These are phyloP conservation scores for Tricholoma hemisulphureum DNA, from an alignment of 768 basidiomycete genomes.

Conservation along the genomic window DNA sequence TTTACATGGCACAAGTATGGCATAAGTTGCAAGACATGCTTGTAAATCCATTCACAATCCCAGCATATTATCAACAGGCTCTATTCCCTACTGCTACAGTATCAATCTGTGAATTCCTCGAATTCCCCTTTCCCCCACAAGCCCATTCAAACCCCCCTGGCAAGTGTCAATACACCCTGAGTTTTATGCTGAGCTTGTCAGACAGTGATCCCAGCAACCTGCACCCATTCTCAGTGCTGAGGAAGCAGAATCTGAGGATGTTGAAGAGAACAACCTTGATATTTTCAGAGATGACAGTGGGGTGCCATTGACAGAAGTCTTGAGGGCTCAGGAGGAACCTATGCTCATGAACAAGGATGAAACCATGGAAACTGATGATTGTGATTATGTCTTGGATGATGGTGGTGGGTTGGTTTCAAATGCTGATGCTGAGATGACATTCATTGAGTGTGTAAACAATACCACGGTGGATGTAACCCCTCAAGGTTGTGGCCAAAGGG, in stretches of 20 bases:
- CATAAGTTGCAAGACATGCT: background rate
- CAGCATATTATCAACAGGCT: background rate
- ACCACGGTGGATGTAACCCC: background rate
- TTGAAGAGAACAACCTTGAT: constrained; percentile 1
- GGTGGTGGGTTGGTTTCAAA: background rate
- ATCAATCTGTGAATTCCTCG: background rate
- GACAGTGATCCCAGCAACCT: background rate
- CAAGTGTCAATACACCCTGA: background rate
- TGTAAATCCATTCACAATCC: background rate
- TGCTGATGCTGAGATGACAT: constrained; percentile 1
- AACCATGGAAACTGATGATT: background rate
- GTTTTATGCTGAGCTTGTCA: constrained; percentile 4
- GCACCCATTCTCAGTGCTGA: background rate
- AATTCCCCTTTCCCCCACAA: background rate
- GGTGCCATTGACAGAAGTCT: background rate
- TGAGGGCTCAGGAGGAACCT: background rate
- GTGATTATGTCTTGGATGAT: background rate
- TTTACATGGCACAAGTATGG: background rate
- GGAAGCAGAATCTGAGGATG: background rate
- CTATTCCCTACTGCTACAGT: background rate
- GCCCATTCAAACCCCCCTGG: background rate
- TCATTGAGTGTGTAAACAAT: background rate
- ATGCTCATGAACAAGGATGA: background rate
- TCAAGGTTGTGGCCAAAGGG: background rate
- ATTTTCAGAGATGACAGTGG: constrained; percentile 5